phyloP scores from a whole-genome alignment of 2,329 filamentous ascomycete genomes.

The Hypocrella siamensis region DNA sequence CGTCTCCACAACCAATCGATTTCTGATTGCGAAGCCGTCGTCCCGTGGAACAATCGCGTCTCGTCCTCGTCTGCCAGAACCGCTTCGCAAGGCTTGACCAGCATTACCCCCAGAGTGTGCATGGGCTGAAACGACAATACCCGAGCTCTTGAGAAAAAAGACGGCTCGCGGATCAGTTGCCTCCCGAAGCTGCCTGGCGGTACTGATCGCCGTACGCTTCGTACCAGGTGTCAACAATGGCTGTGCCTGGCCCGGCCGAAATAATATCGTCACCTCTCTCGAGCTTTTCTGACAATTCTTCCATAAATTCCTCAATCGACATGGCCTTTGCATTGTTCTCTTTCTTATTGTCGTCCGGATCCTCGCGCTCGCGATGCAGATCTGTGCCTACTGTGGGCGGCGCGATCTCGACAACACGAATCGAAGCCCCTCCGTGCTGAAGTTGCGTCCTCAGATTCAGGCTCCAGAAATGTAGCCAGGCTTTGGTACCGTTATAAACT shows the following conservation, averaged over 20 bases:
- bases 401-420: constrained; percentile 38
- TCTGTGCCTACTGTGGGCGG: constrained; percentile 39
- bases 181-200: neutral
- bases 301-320: constrained; percentile 37
- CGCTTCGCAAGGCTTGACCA: no score
- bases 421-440: constrained; percentile 14
- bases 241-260: constrained; percentile 23
- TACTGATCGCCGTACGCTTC: constrained; percentile 16
- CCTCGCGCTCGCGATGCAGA: constrained; percentile 35
- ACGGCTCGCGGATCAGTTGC: constrained; percentile 5
- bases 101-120: no score
- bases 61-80: no score
- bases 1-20: no score
- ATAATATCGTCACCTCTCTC: constrained; percentile 32
- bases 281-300: constrained; percentile 26
- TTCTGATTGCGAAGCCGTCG: no score
- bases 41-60: no score
- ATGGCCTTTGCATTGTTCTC: constrained; percentile 26
- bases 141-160: no score
- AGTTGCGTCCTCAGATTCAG: constrained; percentile 39
- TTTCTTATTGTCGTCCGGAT: constrained; percentile 45
- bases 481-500: constrained; percentile 44
- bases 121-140: no score
- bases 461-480: constrained; percentile 40
- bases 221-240: constrained; percentile 28